Conservation (phyloP, 2,329 filamentous ascomycete genomes). For the Coniosporium tulheliwenetii region DNA sequence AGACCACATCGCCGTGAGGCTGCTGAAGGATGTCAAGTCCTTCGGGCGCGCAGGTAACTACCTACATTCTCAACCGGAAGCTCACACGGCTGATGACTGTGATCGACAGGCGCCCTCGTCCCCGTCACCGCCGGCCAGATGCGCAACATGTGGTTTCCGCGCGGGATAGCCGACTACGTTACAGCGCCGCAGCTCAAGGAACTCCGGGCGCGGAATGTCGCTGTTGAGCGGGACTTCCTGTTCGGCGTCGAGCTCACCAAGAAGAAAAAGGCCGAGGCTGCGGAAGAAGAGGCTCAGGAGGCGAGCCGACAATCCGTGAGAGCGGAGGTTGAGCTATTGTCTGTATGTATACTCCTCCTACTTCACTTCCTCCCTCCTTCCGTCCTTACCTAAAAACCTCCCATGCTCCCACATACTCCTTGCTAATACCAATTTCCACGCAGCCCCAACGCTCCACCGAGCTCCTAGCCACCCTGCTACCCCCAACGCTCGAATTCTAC, state of each 20-base stretch:
- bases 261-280: conserved; percentile 5
- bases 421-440: no score
- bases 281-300: conserved; percentile 1
- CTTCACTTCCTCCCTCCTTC: conserved; percentile 1
- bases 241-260: conserved; percentile 14
- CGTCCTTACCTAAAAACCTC: no score
- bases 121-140: conserved; percentile 36
- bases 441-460: conserved; percentile 28
- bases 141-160: conserved; percentile 39
- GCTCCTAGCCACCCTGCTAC: conserved; percentile 32
- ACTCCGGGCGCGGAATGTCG: conserved; percentile 26
- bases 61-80: background rate
- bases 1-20: conserved; percentile 30
- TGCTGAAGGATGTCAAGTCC: conserved; percentile 35
- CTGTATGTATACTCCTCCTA: conserved; percentile 12
- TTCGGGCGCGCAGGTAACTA: conserved; percentile 31
- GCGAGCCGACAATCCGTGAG: conserved; percentile 3
- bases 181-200: conserved; percentile 27
- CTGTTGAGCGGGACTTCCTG: conserved; percentile 29
- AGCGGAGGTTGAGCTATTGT: conserved; percentile 17
- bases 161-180: conserved; percentile 35
- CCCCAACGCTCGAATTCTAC: conserved; percentile 30
- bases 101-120: conserved; percentile 31
- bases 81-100: background rate
- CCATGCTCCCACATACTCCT: no score